These are phyloP conservation scores for Alternaria infectoria DNA, from an alignment of 2,329 filamentous ascomycete species.

Conservation along the genomic window DNA sequence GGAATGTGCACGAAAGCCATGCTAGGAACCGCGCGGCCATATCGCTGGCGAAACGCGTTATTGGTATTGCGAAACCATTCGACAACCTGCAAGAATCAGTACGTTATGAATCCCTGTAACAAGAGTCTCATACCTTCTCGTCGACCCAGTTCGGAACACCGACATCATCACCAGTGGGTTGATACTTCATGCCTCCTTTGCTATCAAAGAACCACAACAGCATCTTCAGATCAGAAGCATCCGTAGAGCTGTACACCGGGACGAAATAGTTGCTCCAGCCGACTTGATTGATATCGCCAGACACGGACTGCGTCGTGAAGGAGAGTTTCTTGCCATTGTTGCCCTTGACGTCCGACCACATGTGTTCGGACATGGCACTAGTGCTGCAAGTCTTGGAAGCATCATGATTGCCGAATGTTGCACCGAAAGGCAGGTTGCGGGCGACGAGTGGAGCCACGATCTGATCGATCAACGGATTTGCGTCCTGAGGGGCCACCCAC, in stretches of 20 bases:
- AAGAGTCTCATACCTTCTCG: slow-evolving; percentile 20
- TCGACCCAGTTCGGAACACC: slow-evolving; percentile 26
- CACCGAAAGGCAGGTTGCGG: slow-evolving; percentile 66
- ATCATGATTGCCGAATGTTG: slow-evolving; percentile 76
- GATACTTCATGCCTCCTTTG: slow-evolving; percentile 32
- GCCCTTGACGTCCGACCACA: slow-evolving; percentile 53
- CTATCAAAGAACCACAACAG: slow-evolving; percentile 76
- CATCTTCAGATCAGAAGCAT: slow-evolving; percentile 50
- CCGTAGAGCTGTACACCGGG: slow-evolving; percentile 52
- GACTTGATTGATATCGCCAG: slow-evolving; percentile 41
- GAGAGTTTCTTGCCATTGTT: slow-evolving; percentile 52
- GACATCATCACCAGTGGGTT: slow-evolving; percentile 22
- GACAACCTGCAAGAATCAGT: slow-evolving; percentile 28
- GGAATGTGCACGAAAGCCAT: slow-evolving; percentile 64
- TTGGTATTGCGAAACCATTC: slow-evolving; percentile 34
- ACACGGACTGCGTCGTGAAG: slow-evolving; percentile 54
- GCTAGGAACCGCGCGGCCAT: slow-evolving; percentile 53
- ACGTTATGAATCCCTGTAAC: neutral
- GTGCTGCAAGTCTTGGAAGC: slow-evolving; percentile 35
- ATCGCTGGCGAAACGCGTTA: slow-evolving; percentile 23
- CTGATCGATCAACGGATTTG: slow-evolving; percentile 30
- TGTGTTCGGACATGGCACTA: slow-evolving; percentile 28
- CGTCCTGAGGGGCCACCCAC: slow-evolving; percentile 23
- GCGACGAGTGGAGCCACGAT: slow-evolving; percentile 56
- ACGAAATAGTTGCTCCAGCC: slow-evolving; percentile 62